phyloP scores from a whole-genome alignment of 2,329 filamentous ascomycete genomes.

The Leptographium procerum region DNA sequence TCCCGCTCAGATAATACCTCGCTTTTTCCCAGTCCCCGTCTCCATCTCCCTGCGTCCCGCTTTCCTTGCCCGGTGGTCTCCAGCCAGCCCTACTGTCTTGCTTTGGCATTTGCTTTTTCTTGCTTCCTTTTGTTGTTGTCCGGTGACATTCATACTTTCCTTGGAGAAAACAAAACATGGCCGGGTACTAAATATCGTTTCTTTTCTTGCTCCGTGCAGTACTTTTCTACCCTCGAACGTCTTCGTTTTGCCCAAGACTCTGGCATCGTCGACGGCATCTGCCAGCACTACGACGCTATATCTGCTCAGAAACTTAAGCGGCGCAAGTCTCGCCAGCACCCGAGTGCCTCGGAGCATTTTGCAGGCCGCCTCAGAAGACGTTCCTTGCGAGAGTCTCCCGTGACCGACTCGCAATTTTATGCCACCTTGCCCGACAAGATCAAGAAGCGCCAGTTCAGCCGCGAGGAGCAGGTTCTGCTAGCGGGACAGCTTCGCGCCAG shows the following conservation, averaged over 20 bases:
- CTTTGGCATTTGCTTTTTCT: not conserved
- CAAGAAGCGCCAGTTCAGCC: slow-evolving; percentile 56
- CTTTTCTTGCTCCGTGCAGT: slow-evolving; percentile 31
- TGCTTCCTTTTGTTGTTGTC: not conserved
- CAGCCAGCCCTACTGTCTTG: not conserved
- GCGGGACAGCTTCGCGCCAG: slow-evolving; percentile 34
- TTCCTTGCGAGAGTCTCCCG: slow-evolving; percentile 18
- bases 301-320: slow-evolving; percentile 18
- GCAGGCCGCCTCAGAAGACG: slow-evolving; percentile 19
- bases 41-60: not conserved
- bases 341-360: slow-evolving; percentile 20
- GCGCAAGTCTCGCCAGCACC: slow-evolving; percentile 18
- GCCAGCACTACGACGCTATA: slow-evolving; percentile 25
- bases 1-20: not conserved
- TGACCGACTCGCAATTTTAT: slow-evolving; percentile 55
- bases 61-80: not conserved
- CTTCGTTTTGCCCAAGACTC: slow-evolving; percentile 49
- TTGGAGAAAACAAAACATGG: not conserved
- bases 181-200: slow-evolving; percentile 12
- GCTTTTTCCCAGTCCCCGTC: too few species aligned
- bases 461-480: slow-evolving; percentile 56
- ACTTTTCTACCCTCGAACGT: slow-evolving; percentile 63
- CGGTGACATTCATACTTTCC: not conserved
- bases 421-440: slow-evolving; percentile 61
- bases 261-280: slow-evolving; percentile 22